These are phyloP conservation scores for Morella rubra DNA, from an alignment of 306 rosid genomes.

Conservation along the genomic window DNA sequence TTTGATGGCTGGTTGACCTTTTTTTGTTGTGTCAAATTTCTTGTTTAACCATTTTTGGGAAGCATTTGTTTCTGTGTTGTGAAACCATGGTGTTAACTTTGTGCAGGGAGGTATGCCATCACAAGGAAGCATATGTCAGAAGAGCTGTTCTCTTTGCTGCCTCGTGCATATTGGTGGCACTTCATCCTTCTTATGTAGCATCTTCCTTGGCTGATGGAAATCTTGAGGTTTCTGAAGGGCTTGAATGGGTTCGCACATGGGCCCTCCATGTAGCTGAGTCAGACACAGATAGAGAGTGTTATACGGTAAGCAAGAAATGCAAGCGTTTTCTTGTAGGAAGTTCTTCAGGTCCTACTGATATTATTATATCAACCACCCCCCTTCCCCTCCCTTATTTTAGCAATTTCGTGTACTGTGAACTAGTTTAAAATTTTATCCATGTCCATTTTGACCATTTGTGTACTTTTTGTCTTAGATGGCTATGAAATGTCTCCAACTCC, in stretches of 20 bases:
- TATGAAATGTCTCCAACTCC: slow-evolving; percentile 78
- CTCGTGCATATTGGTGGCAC: slow-evolving; percentile 67
- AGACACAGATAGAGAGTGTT: slow-evolving; percentile 87
- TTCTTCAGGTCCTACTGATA: background rate
- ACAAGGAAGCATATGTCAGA: slow-evolving; percentile 93
- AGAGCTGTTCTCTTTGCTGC: slow-evolving; percentile 86
- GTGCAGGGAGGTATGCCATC: slow-evolving; percentile 75
- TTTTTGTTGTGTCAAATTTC: slow-evolving; percentile 8
- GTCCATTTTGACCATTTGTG: background rate
- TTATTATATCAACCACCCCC: background rate
- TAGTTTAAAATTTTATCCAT: slow-evolving; percentile 7
- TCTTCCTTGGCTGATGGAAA: slow-evolving; percentile 81
- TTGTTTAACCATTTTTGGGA: slow-evolving; percentile 1
- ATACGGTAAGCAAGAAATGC: slow-evolving; percentile 53
- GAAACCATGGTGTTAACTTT: slow-evolving; percentile 21
- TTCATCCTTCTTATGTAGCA: slow-evolving; percentile 72
- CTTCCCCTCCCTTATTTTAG: background rate
- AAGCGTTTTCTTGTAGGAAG: no score
- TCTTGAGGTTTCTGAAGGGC: slow-evolving; percentile 62
- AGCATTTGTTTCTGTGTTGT: slow-evolving; percentile 7
- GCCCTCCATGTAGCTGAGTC: slow-evolving; percentile 77
- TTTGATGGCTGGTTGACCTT: background rate
- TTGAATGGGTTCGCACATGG: slow-evolving; percentile 91
- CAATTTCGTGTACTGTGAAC: background rate
- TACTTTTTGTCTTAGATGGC: slow-evolving; percentile 57